Evolutionary conservation across 1,284 basidiomycete species (phyloP), one percentile per base, ranked within the genome.

Genomic region (Fistulina hepatica): DNA sequence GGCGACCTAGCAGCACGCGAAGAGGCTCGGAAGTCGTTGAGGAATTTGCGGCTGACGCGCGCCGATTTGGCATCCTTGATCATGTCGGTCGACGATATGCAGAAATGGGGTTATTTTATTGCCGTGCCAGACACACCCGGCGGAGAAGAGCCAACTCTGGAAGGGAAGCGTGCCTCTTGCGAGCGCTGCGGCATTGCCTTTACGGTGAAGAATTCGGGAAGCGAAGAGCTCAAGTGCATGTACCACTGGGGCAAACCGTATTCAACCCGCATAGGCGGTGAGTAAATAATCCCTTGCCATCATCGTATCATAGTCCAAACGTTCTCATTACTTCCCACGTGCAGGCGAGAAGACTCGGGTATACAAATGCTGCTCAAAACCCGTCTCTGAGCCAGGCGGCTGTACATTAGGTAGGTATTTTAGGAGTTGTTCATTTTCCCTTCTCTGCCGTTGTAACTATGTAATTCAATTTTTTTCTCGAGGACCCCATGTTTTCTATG

Each of bases 231-330:
- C n/a, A 70, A 81, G 44, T 97, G 92, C 55, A 59, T 67, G 0
- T 81, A 74, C 53, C 92, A 95, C 54, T 90, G 84, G 78, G 91
- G 90, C 0, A 78, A 69, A 55, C 64, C 71, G n/a, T 69, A 69
- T 48, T 64, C 61, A 17, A 66, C 60, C 34, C 69, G 64, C 31
- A 63, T 71, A 35, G 71, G 76, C 44, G 83, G 89, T 76, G 51
- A 37, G 65, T 50, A 13, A 27, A 42, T 30, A 36, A 48, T 50
- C 33, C 13, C 20, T 43, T 32, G 39, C 20, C 33, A 41, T 46
- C 4, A 2, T 44, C 37, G 23, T 43, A 13, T 40, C 50, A 36
- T 12, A 37, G 51, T 40, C 40, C 27, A 48, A 26, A 45, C 33
- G 20, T 34, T 44, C 54, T 15, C 50, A 56, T 41, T 22, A 23